phyloP scores from a whole-genome alignment of 2,329 filamentous ascomycete genomes.

The Alternaria sp. region DNA sequence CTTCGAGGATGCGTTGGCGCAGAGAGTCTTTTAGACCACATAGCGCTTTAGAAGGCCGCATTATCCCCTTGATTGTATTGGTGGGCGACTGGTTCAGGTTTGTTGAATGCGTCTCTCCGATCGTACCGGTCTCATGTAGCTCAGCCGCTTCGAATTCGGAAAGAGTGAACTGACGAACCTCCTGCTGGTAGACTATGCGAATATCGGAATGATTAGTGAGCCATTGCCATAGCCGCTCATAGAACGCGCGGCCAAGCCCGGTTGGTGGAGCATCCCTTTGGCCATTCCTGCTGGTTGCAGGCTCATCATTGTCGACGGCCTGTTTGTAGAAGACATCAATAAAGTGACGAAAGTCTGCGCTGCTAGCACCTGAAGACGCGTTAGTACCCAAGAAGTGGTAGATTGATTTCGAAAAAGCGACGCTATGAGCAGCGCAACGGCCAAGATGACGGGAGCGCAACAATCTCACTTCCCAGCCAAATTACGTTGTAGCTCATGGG shows the following conservation, averaged over 20 bases:
- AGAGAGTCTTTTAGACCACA: slow-evolving; percentile 26
- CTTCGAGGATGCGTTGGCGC: slow-evolving; percentile 26
- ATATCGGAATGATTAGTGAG: slow-evolving; percentile 64
- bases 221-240: slow-evolving; percentile 66
- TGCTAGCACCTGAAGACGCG: slow-evolving; percentile 48
- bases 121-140: slow-evolving; percentile 18
- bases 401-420: slow-evolving; percentile 5
- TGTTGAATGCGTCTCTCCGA: neutral
- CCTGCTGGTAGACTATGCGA: slow-evolving; percentile 57
- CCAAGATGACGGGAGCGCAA: neutral
- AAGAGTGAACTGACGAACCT: slow-evolving; percentile 40
- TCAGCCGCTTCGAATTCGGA: slow-evolving; percentile 46
- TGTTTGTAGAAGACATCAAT: slow-evolving; percentile 48
- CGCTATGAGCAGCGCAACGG: neutral
- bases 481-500: neutral
- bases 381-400: slow-evolving; percentile 1
- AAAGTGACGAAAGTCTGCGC: slow-evolving; percentile 51
- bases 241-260: slow-evolving; percentile 51
- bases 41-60: slow-evolving; percentile 24
- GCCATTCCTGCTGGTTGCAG: neutral
- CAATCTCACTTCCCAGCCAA: neutral
- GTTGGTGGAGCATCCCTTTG: neutral
- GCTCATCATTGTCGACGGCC: slow-evolving; percentile 16
- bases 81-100: neutral
- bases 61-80: neutral